Percentiles rank a stretch among this genome's conserved stretches.
Conservation (phyloP, 257 asterid genomes). For the Ocimum tenuiflorum region DNA sequence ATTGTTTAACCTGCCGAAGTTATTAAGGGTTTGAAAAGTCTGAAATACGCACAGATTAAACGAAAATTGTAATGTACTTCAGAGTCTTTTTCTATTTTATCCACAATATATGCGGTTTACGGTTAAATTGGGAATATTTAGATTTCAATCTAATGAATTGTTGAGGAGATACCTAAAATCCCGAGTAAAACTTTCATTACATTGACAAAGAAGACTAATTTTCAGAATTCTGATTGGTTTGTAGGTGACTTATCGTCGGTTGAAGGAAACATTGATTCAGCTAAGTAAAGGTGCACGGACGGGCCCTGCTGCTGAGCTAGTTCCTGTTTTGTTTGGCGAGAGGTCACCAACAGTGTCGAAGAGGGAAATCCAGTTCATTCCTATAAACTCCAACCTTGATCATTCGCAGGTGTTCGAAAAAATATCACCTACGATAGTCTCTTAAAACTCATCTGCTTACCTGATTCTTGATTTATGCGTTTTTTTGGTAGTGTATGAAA, state of each 20-base stretch:
- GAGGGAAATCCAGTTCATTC: constrained; percentile 69
- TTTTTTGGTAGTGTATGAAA: neutral
- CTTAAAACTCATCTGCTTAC: neutral
- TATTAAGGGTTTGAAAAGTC: constrained; percentile 9
- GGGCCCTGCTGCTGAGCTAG: constrained; percentile 93
- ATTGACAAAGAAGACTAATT: neutral
- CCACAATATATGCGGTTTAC: neutral
- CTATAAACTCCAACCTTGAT: constrained; percentile 62
- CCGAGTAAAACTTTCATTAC: constrained; percentile 5
- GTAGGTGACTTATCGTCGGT: constrained; percentile 84
- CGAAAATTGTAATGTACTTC: neutral
- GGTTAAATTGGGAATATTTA: neutral
- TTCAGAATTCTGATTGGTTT: constrained; percentile 17
- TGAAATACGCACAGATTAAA: constrained; percentile 1
- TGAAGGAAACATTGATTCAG: constrained; percentile 81
- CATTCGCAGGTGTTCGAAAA: constrained; percentile 70
- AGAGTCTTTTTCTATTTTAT: neutral
- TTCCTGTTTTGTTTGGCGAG: constrained; percentile 93
- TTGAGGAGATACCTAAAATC: neutral
- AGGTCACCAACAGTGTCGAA: constrained; percentile 51
- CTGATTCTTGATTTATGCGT: neutral
- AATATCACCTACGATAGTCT: constrained; percentile 1
- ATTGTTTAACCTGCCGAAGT: neutral
- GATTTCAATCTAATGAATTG: neutral
- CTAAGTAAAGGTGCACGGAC: constrained; percentile 80